Evolutionary conservation across 345 rosid species (phyloP).

Genomic region (Eutrema yunnanense): DNA sequence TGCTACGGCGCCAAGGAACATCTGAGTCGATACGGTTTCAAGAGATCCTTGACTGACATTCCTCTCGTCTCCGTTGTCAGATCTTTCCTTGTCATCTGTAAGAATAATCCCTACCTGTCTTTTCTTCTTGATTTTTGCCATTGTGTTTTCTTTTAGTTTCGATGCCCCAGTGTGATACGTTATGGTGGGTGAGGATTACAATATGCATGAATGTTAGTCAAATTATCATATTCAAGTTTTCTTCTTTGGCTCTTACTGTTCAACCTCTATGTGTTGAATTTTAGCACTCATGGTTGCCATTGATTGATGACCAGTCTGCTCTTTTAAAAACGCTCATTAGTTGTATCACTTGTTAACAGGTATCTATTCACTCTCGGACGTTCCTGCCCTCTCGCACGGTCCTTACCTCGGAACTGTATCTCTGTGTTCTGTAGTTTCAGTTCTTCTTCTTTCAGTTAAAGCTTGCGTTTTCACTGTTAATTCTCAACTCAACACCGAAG

Average conservation of each 20-base stretch:
- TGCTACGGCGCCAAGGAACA: constrained; percentile 59
- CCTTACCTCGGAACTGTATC: constrained; percentile 85
- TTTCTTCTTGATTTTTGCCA: neutral
- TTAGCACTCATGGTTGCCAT: neutral
- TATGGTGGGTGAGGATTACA: neutral
- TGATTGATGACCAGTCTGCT: neutral
- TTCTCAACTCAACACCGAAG: constrained; percentile 67
- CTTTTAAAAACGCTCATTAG: neutral
- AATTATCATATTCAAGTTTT: neutral
- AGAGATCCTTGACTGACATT: constrained; percentile 67
- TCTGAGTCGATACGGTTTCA: constrained; percentile 55
- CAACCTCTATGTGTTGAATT: neutral
- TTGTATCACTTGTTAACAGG: constrained; percentile 32
- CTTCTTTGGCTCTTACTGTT: neutral
- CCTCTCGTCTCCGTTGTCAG: constrained; percentile 69
- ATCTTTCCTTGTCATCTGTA: constrained; percentile 70
- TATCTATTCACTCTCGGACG: constrained; percentile 68
- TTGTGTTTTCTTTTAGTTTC: neutral
- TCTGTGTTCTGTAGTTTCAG: constrained; percentile 52
- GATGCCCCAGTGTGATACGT: neutral
- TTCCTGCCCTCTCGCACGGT: constrained; percentile 70
- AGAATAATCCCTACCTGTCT: neutral
- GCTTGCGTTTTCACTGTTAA: constrained; percentile 68
- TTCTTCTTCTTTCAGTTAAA: constrained; percentile 71
- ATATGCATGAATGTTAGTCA: neutral